These are phyloP conservation scores for Dalechampia spathulata DNA, from an alignment of 441 rosid species.

Conservation along the genomic window DNA sequence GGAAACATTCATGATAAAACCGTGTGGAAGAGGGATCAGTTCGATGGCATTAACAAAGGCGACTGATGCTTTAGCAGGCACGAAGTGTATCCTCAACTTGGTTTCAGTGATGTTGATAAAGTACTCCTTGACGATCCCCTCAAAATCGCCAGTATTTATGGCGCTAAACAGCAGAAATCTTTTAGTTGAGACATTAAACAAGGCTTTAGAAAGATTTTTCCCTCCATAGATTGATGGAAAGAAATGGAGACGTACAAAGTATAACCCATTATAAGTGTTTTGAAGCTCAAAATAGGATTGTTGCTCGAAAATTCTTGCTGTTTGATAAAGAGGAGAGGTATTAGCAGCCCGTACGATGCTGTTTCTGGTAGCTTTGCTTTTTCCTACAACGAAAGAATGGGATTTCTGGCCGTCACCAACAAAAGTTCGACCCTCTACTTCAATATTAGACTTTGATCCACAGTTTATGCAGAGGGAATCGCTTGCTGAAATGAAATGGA, in stretches of 20 bases:
- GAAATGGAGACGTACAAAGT: conserved; percentile 46
- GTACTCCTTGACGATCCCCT: conserved; percentile 18
- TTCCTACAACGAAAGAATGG: conserved; percentile 3
- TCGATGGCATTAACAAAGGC: conserved; percentile 48
- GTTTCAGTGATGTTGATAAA: conserved; percentile 15
- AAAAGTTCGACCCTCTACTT: not conserved
- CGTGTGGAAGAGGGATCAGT: conserved; percentile 25
- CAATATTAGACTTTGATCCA: conserved; percentile 25
- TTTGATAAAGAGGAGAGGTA: conserved; percentile 23
- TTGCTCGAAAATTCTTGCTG: conserved; percentile 32
- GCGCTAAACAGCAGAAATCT: conserved; percentile 26
- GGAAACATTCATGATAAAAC: conserved; percentile 13
- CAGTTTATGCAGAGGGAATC: conserved; percentile 34
- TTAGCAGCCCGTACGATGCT: conserved; percentile 3
- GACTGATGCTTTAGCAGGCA: conserved; percentile 15
- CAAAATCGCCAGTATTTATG: not conserved
- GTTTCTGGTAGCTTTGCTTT: not conserved
- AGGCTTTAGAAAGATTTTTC: conserved; percentile 22
- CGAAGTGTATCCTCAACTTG: conserved; percentile 16
- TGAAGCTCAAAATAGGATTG: conserved; percentile 16
- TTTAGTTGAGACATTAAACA: conserved; percentile 29
- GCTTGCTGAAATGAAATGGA: conserved; percentile 1
- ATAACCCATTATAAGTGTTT: conserved; percentile 17
- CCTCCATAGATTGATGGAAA: conserved; percentile 21
- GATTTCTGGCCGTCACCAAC: conserved; percentile 8